Conservation (phyloP, 225 moss, liverwort and hornwort genomes). For the Climacium dendroides region DNA sequence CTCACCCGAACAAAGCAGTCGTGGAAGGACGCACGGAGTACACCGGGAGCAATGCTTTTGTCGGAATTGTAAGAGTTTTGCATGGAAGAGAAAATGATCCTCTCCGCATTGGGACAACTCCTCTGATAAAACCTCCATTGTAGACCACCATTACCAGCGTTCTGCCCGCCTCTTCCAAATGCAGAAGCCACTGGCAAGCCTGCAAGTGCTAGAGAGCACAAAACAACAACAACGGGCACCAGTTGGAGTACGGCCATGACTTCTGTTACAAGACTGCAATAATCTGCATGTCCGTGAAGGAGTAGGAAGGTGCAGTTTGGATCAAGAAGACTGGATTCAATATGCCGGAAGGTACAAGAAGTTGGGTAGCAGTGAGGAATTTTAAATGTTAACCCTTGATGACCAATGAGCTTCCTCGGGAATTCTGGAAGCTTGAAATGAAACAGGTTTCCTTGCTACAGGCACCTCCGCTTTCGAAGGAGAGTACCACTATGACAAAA, state of each 20-base stretch:
- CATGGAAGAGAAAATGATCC: not conserved
- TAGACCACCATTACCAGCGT: not conserved
- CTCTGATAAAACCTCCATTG: not conserved
- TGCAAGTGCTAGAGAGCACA: not conserved
- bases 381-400: not conserved
- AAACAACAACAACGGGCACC: not conserved
- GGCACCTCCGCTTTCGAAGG: not conserved
- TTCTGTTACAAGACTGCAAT: not conserved
- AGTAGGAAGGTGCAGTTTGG: not conserved
- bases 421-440: not conserved
- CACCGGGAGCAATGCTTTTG: constrained; percentile 2
- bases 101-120: constrained; percentile 5
- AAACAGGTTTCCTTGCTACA: not conserved
- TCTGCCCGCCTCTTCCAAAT: not conserved
- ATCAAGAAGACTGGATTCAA: not conserved
- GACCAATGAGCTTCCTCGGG: not conserved
- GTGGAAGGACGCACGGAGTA: constrained; percentile 20
- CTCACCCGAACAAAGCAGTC: constrained; percentile 31
- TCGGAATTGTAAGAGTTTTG: not conserved
- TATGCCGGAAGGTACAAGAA: not conserved
- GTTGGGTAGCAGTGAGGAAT: not conserved
- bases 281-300: not conserved
- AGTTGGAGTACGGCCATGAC: not conserved
- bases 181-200: not conserved
- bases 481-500: not conserved